These are phyloP conservation scores for Cyclotella atomus DNA, from an alignment of 108 stramenopile species.

Conservation along the genomic window DNA sequence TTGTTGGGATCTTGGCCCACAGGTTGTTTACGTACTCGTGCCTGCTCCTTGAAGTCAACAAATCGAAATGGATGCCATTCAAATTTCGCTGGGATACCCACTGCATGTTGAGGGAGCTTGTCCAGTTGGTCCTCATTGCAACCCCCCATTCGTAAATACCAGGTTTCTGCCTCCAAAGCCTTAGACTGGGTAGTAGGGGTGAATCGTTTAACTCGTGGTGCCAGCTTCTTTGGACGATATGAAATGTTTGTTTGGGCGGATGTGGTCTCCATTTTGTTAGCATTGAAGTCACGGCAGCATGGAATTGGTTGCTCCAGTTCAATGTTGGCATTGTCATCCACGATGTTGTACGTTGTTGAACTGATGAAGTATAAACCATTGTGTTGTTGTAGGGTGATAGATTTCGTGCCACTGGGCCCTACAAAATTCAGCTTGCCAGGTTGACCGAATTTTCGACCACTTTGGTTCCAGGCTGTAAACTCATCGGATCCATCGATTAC, in stretches of 20 bases:
- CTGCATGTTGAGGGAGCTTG: background rate
- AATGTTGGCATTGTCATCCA: background rate
- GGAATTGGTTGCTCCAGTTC: no score
- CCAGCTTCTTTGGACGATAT: background rate
- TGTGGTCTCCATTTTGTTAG: background rate
- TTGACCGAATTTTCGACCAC: background rate
- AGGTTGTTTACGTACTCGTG: background rate
- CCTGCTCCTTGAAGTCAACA: slow-evolving; percentile 1
- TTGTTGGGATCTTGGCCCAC: background rate
- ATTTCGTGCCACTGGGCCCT: background rate
- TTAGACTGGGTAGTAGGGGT: background rate
- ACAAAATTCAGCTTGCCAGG: background rate
- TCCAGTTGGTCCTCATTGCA: background rate
- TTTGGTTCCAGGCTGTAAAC: background rate
- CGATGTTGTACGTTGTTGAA: background rate
- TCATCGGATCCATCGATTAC: background rate
- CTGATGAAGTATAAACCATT: slow-evolving; percentile 12
- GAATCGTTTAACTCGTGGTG: background rate
- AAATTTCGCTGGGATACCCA: slow-evolving; percentile 5
- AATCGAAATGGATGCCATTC: slow-evolving; percentile 8
- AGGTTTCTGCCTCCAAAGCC: slow-evolving; percentile 7
- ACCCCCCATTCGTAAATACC: slow-evolving; percentile 6
- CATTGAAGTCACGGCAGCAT: no score
- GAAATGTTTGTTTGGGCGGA: background rate
- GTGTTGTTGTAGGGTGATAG: background rate